These are phyloP conservation scores for Petunia axillaris DNA, from an alignment of 257 asterid genomes.

Conservation along the genomic window DNA sequence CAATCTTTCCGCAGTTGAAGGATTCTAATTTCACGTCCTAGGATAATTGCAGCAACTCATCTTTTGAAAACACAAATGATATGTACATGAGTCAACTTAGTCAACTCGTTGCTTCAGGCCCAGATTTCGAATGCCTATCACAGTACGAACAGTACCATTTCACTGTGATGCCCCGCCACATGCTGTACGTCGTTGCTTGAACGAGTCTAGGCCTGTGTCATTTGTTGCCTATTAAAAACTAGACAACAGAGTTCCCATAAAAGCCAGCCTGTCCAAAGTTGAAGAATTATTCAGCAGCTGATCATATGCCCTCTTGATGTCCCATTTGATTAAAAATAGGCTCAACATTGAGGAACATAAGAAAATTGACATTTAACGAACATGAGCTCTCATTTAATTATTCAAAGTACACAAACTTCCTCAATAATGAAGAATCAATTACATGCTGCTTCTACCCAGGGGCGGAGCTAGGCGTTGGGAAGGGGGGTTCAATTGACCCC, in stretches of 20 bases:
- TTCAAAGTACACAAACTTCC: background rate
- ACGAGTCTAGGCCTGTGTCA: background rate
- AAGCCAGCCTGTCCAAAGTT: background rate
- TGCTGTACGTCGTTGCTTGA: background rate
- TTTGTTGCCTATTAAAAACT: constrained; percentile 8
- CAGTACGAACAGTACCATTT: background rate
- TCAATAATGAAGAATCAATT: constrained; percentile 9
- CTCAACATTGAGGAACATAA: constrained; percentile 3
- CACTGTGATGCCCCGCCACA: background rate
- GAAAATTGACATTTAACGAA: constrained; percentile 8
- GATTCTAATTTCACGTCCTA: background rate
- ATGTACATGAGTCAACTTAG: background rate
- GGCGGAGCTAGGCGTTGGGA: too few relatives aligned
- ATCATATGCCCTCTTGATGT: background rate
- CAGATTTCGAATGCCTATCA: background rate
- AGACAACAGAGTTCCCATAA: background rate
- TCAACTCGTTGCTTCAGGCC: constrained; percentile 11
- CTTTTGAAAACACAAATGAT: background rate
- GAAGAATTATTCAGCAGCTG: constrained; percentile 22
- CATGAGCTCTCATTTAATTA: constrained; percentile 15
- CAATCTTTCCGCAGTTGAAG: background rate
- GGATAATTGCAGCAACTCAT: constrained; percentile 3
- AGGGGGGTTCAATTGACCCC: too few relatives aligned
- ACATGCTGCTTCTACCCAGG: background rate
- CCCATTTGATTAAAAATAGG: background rate